Evolutionary conservation across 2,329 filamentous ascomycete genomes (phyloP), one percentile per base, ranked within the genome.

Genomic region (Trichoderma sp.): DNA sequence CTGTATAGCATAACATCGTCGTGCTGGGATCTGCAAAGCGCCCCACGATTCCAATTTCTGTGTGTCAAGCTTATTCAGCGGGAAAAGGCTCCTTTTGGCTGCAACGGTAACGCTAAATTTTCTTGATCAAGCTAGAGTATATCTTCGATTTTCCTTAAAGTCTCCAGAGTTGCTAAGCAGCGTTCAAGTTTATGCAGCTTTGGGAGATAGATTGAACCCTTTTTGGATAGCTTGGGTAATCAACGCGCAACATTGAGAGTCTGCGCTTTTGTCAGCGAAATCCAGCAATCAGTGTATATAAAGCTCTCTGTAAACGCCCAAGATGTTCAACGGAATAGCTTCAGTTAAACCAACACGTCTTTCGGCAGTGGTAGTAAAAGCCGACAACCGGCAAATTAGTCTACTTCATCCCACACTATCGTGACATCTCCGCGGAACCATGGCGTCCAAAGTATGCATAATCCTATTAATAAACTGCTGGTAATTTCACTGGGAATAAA

Each of bases 61-160:
- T 64, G 62, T 65, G 62, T 65, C 62, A 65, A 33, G 62, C 49
- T 65, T 65, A 65, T 56, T 65, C 52, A 56, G 35, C 35, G 33
- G 35, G 14, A 43, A 13, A 27, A 29, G 19, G 52, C 62, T 7
- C 24, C 14, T n/a, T 24, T 52, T 3, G 19, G 19, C n/a, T 40
- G 62, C 52, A 14, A 56, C 62, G 10, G 6, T 52, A 19, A 43
- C 52, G 37, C 40, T 65, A 21, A 29, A 31, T 16, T 47, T 47
- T 2, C 35, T 43, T 33, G 1, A 40, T 43, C 29, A 19, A 21
- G 24, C 49, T 5, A 57, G 19, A 16, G 19, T 43, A 24, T 43
- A 24, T 14, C 21, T 16, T 31, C 29, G 24, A 47, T 19, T 5
- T 21, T 40, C 27, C 24, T 8, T 19, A 55, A 6, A n/a, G n/a